Percentiles rank a stretch among this genome's conserved stretches.
Conservation (phyloP, 2,329 filamentous ascomycete genomes). For the Neoascochyta sp. region DNA sequence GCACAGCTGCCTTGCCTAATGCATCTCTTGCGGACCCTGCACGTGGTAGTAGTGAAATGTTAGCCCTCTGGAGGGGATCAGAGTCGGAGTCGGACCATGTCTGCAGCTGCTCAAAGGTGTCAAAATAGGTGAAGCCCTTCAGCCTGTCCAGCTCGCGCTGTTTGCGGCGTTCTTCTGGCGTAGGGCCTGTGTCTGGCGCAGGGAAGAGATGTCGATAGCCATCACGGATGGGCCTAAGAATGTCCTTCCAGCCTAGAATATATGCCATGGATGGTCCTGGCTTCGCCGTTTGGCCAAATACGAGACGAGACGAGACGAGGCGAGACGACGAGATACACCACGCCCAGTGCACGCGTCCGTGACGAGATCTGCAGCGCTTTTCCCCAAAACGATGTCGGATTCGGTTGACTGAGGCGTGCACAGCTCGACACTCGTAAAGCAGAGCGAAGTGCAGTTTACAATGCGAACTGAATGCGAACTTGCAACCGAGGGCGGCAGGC, state of each 20-base stretch:
- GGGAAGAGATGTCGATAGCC: constrained; percentile 39
- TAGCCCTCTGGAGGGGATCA: constrained; percentile 38
- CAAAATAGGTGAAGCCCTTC: constrained; percentile 43
- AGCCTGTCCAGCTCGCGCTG: constrained; percentile 30
- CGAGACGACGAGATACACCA: too few relatives aligned
- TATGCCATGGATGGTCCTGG: constrained; percentile 25
- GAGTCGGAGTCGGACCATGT: constrained; percentile 29
- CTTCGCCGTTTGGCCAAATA: too few relatives aligned
- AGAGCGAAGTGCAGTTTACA: too few relatives aligned
- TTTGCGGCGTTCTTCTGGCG: constrained; percentile 30
- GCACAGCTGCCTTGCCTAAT: constrained; percentile 19
- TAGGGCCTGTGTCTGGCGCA: constrained; percentile 32
- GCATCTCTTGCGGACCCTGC: not conserved
- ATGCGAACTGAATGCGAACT: too few relatives aligned
- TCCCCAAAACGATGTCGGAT: too few relatives aligned
- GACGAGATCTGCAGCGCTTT: too few relatives aligned
- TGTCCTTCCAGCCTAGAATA: constrained; percentile 38
- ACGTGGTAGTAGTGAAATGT: constrained; percentile 36
- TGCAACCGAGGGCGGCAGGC: too few relatives aligned
- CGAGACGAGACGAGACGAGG: too few relatives aligned
- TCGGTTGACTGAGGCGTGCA: too few relatives aligned
- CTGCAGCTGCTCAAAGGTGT: constrained; percentile 40
- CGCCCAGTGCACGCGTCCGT: too few relatives aligned
- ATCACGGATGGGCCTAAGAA: constrained; percentile 39
- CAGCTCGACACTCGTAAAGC: too few relatives aligned